Evolutionary conservation across 2,329 filamentous ascomycete species (phyloP).

Genomic region (Colletotrichum sp.): DNA sequence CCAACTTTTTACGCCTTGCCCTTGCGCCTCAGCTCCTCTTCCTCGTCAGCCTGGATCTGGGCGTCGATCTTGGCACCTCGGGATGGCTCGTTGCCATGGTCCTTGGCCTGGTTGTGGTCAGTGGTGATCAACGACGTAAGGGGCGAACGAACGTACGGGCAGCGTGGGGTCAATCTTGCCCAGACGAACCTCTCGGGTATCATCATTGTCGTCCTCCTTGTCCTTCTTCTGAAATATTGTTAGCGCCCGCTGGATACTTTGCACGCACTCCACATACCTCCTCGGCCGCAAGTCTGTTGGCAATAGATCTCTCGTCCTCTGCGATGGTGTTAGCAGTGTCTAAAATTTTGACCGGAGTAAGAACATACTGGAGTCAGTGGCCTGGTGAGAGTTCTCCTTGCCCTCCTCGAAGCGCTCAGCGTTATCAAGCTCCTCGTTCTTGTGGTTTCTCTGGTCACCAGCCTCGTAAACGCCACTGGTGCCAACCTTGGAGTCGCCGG

Average conservation of each 20-base stretch:
- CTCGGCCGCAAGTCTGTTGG: slow-evolving; percentile 72
- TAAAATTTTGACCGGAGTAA: no score
- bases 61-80: slow-evolving; percentile 76
- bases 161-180: slow-evolving; percentile 66
- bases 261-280: slow-evolving; percentile 44
- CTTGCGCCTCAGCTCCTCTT: slow-evolving; percentile 68
- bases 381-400: slow-evolving; percentile 69
- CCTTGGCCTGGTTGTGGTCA: slow-evolving; percentile 51
- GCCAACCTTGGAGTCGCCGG: slow-evolving; percentile 69
- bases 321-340: slow-evolving; percentile 23
- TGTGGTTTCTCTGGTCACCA: slow-evolving; percentile 74
- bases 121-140: background rate
- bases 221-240: slow-evolving; percentile 5
- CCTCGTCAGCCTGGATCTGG: slow-evolving; percentile 70
- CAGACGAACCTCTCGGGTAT: slow-evolving; percentile 45
- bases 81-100: slow-evolving; percentile 76
- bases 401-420: slow-evolving; percentile 74
- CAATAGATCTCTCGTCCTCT: slow-evolving; percentile 76
- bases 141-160: slow-evolving; percentile 46
- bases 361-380: slow-evolving; percentile 73
- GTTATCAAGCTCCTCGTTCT: slow-evolving; percentile 49
- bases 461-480: slow-evolving; percentile 71
- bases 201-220: slow-evolving; percentile 22
- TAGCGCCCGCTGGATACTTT: background rate
- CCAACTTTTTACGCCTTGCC: slow-evolving; percentile 42